A percentile compares a stretch with the other conserved stretches of the same genome.
These are phyloP conservation scores for Botrytis paeoniae DNA, from an alignment of 2,329 filamentous ascomycete genomes.

Conservation along the genomic window DNA sequence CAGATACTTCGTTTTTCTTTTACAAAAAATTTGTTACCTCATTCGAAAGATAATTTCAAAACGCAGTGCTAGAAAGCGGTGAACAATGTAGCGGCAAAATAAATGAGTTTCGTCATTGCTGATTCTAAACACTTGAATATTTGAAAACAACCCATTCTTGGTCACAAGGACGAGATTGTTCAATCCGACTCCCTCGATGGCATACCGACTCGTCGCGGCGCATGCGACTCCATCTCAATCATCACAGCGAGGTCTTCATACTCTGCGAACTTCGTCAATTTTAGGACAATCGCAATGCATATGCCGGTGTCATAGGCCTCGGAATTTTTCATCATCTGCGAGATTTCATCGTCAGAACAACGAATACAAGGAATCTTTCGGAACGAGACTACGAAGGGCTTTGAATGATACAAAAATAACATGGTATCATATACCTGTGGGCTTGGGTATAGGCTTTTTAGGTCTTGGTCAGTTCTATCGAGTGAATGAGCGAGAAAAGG, in stretches of 20 bases:
- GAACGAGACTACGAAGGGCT: constrained; percentile 51
- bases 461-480: constrained; percentile 64
- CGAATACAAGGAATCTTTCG: constrained; percentile 37
- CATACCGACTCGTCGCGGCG: constrained; percentile 4
- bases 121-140: not conserved
- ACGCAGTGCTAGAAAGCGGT: not conserved
- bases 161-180: constrained; percentile 3
- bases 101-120: constrained; percentile 15
- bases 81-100: constrained; percentile 9
- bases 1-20: not conserved
- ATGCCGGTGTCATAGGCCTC: constrained; percentile 27
- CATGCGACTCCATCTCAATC: not conserved
- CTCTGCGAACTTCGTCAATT: constrained; percentile 18
- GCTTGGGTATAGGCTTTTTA: constrained; percentile 64
- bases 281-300: constrained; percentile 22
- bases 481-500: constrained; percentile 50
- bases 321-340: constrained; percentile 34
- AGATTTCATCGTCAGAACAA: constrained; percentile 28
- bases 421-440: constrained; percentile 71
- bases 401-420: constrained; percentile 62
- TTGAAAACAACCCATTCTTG: not conserved
- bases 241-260: not conserved
- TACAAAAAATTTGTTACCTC: not conserved
- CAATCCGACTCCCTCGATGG: not conserved
- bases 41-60: not conserved